Conservation (phyloP, 164 flowering plant genomes). For the Paratinospora sagittata region DNA sequence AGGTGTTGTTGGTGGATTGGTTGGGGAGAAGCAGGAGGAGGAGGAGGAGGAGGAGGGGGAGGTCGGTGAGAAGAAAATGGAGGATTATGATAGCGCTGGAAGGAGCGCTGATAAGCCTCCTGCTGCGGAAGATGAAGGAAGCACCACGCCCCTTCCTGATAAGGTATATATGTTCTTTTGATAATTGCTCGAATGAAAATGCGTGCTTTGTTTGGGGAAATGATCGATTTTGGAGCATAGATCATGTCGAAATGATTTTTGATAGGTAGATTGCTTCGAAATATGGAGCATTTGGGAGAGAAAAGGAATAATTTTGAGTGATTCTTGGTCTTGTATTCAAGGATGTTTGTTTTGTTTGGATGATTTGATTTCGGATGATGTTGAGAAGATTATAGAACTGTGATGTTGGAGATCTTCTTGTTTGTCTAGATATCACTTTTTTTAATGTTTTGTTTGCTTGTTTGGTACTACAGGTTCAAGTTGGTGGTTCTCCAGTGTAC, state of each 20-base stretch:
- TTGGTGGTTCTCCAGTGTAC: slow-evolving; percentile 72
- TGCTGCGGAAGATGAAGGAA: slow-evolving; percentile 67
- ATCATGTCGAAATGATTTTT: no score
- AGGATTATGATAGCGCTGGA: slow-evolving; percentile 64
- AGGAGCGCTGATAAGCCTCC: slow-evolving; percentile 46
- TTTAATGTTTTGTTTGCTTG: neutral
- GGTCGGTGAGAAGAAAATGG: slow-evolving; percentile 47
- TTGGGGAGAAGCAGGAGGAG: slow-evolving; percentile 8
- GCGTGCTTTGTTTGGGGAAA: neutral
- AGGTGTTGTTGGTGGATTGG: neutral
- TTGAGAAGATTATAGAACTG: slow-evolving; percentile 1
- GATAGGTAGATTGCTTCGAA: no score
- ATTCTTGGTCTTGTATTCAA: no score
- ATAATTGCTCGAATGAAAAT: neutral
- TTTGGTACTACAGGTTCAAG: slow-evolving; percentile 55
- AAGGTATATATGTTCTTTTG: slow-evolving; percentile 37
- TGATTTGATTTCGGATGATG: neutral
- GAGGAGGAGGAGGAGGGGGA: slow-evolving; percentile 20
- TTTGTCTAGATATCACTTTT: neutral
- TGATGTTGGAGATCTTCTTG: neutral
- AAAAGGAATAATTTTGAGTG: no score
- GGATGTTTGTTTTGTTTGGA: neutral
- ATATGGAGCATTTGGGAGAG: no score
- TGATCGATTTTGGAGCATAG: neutral
- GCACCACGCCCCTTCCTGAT: slow-evolving; percentile 71